Base-by-base conservation (phyloP, 2,329 filamentous ascomycete genomes). In the Fusarium nurragi region DNA sequence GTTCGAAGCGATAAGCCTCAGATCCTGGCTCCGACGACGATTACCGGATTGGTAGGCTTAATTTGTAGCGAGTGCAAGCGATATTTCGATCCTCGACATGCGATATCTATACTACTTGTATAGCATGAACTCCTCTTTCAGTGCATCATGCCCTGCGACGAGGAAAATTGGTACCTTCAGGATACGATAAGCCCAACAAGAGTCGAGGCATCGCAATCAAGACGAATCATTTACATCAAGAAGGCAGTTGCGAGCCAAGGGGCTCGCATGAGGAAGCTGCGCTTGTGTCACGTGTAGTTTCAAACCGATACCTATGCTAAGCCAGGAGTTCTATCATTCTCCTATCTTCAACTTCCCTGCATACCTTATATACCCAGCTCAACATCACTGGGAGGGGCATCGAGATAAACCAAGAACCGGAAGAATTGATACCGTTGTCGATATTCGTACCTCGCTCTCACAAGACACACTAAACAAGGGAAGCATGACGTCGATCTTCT, bases 401-500 rank as follows among this genome's bases (percentile, higher is more conserved):
- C 12, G 18, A 49, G 6, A 51, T 19, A 21, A 28, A 6, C 22
- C 8, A 43, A 14, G 21, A 28, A 11, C 19, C 45, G n/a, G 26
- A 40, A 30, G n/a, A 16, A 39, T 43, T 39, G 23, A 37, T 18
- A 57, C 28, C 19, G 11, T 44, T 28, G 11, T 36, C 16, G 36
- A 34, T 45, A 37, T 39, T 63, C 58, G 34, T 39, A 37, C 32
- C 18, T 34, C n/a, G 36, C 21, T 21, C 21, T 37, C 30, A 43
- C 32, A 23, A 39, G 26, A 48, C 36, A 13, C 37, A 43, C 39
- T 63, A 45, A 50, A 50, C 58, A 46, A 37, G 22, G 57, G 57
- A 30, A 56, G 37, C 47, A 66, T 66, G 51, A 47, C 57, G 58
- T 51, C 51, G 63, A 65, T 53, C 60, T 21, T 48, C 52, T 23